These are phyloP conservation scores for Pyropia haitanensis DNA, from an alignment of 23 red algal species.

Conservation along the genomic window DNA sequence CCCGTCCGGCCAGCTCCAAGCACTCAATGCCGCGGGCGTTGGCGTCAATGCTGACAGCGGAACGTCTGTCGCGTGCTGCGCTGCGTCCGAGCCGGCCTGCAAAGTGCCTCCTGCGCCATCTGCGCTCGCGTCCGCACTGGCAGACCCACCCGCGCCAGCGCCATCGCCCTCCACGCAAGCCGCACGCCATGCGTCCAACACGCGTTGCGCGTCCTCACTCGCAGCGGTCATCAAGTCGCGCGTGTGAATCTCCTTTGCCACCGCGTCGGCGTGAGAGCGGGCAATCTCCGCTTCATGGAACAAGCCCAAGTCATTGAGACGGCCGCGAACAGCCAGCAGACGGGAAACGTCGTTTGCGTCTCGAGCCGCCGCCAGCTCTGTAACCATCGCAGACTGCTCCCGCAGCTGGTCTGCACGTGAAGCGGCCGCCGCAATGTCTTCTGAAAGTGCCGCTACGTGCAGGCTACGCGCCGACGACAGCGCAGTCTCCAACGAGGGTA, in stretches of 20 bases:
- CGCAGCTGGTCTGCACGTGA: conserved; percentile 17
- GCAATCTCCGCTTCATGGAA: conserved; percentile 79
- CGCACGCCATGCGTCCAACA: too few species aligned
- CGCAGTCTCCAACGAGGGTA: conserved; percentile 39
- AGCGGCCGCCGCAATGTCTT: conserved; percentile 47
- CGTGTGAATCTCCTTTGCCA: conserved; percentile 3
- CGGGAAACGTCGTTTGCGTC: conserved; percentile 19
- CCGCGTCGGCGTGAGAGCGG: conserved; percentile 40
- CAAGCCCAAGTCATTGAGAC: conserved; percentile 61
- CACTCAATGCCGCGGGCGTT: background rate
- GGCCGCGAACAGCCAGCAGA: conserved; percentile 23
- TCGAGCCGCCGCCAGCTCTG: conserved; percentile 16
- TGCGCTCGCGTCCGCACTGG: conserved; percentile 24
- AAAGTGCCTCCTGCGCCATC: background rate
- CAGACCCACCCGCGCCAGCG: background rate
- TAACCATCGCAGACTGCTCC: conserved; percentile 25
- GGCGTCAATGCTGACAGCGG: background rate
- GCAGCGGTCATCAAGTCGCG: conserved; percentile 6
- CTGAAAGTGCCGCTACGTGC: conserved; percentile 23
- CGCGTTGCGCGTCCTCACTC: background rate
- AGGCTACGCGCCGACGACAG: conserved; percentile 16
- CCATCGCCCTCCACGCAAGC: too few species aligned
- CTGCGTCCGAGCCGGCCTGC: conserved; percentile 18
- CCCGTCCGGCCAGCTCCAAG: conserved; percentile 53
- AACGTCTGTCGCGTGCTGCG: background rate